A percentile compares a stretch with the other conserved stretches of the same genome.
Evolutionary conservation across 2,329 filamentous ascomycete species (phyloP).

Genomic region (Colletotrichum zoysiae): DNA sequence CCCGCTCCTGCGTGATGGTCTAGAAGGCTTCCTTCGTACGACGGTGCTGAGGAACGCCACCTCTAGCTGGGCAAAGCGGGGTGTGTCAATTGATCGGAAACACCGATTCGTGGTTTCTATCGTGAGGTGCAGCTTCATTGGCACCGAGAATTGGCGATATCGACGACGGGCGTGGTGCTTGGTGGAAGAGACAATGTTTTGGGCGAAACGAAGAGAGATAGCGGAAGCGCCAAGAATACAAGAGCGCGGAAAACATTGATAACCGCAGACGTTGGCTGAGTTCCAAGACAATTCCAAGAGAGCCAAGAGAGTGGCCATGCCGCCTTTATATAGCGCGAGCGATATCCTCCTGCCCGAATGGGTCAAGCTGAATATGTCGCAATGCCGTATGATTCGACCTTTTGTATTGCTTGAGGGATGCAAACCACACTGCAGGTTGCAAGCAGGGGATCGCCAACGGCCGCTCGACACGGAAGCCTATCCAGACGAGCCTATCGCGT

Average conservation of each 20-base stretch:
- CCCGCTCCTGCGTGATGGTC: neutral
- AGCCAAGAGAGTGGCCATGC: conserved; percentile 37
- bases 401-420: too few species aligned
- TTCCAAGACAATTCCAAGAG: conserved; percentile 24
- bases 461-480: conserved; percentile 12
- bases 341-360: conserved; percentile 37
- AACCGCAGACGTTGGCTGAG: conserved; percentile 1
- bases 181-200: neutral
- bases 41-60: conserved; percentile 14
- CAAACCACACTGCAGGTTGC: too few species aligned
- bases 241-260: conserved; percentile 19
- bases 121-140: neutral
- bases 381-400: neutral
- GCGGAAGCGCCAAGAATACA: conserved; percentile 26
- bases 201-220: conserved; percentile 24
- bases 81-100: conserved; percentile 9
- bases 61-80: conserved; percentile 18
- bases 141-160: neutral
- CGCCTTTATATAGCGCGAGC: conserved; percentile 31
- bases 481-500: neutral
- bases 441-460: conserved; percentile 28
- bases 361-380: conserved; percentile 1
- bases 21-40: conserved; percentile 21
- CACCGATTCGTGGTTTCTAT: conserved; percentile 13
- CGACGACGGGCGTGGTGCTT: neutral